Conservation (phyloP, 768 basidiomycete species). For the Coprinopsis marcescibilis region DNA sequence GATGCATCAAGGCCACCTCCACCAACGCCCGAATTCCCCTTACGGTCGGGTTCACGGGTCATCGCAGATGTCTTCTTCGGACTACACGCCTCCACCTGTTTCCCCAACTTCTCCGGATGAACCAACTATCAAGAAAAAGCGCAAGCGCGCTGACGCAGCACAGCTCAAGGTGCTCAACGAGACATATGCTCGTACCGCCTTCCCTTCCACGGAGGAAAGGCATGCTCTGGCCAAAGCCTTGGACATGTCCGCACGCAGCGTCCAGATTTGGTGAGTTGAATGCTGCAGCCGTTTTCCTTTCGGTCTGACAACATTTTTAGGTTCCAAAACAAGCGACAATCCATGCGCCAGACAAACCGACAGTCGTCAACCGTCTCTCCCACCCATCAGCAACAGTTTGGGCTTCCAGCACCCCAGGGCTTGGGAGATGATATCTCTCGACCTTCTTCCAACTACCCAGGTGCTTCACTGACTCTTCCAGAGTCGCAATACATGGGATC, state of each 20-base stretch:
- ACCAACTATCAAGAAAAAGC: conserved; percentile 80
- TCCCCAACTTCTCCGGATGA: conserved; percentile 49
- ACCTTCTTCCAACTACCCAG: conserved; percentile 11
- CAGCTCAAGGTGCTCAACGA: conserved; percentile 80
- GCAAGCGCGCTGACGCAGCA: conserved; percentile 76
- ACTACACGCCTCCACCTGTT: conserved; percentile 48
- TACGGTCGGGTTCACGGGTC: conserved; percentile 33
- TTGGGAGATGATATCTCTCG: conserved; percentile 34
- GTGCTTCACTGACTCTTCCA: conserved; percentile 1
- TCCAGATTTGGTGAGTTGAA: conserved; percentile 72
- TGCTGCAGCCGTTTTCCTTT: conserved; percentile 14
- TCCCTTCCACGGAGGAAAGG: conserved; percentile 86
- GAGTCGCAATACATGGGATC: conserved; percentile 11
- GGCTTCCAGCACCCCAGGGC: conserved; percentile 30
- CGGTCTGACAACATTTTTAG: conserved; percentile 31
- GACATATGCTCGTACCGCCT: conserved; percentile 75
- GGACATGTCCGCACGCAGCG: conserved; percentile 80
- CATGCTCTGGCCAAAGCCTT: conserved; percentile 66
- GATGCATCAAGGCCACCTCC: conserved; percentile 23
- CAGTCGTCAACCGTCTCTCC: conserved; percentile 46
- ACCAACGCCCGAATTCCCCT: conserved; percentile 39
- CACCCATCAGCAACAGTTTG: conserved; percentile 34
- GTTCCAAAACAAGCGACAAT: conserved; percentile 86
- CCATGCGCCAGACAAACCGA: conserved; percentile 72
- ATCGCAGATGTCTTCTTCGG: conserved; percentile 36